Percentiles rank a stretch among this genome's conserved stretches.
phyloP scores from a whole-genome alignment of 2,329 filamentous ascomycete species.

The Exserohilum rostratum region DNA sequence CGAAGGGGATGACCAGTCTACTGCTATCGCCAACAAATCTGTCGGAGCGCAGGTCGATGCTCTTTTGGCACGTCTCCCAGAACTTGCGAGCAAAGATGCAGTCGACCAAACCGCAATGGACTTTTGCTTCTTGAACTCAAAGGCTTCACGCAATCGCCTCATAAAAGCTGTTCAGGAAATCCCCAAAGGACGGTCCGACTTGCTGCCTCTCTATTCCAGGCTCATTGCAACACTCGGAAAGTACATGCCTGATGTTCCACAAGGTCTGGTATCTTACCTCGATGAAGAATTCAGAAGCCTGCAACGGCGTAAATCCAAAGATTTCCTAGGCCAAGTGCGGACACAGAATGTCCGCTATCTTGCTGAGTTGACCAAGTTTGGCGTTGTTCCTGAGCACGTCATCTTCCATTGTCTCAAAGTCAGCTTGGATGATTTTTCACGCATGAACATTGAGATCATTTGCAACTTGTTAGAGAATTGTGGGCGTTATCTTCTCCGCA shows the following conservation, averaged over 20 bases:
- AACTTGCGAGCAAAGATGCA: constrained; percentile 86
- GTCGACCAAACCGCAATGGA: constrained; percentile 94
- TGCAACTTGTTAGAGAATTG: constrained; percentile 96
- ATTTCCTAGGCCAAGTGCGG: constrained; percentile 92
- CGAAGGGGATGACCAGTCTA: constrained; percentile 80
- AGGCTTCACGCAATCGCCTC: constrained; percentile 92
- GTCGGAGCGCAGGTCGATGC: constrained; percentile 97
- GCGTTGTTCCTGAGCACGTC: constrained; percentile 96
- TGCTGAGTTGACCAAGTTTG: constrained; percentile 96
- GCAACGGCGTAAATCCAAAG: constrained; percentile 95
- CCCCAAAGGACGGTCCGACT: constrained; percentile 89
- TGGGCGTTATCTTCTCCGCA: constrained; percentile 89
- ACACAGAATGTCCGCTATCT: constrained; percentile 97
- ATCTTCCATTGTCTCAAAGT: constrained; percentile 99
- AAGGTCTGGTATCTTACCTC: constrained; percentile 87
- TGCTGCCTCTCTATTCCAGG: constrained; percentile 89
- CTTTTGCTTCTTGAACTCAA: constrained; percentile 98
- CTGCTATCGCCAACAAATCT: constrained; percentile 95
- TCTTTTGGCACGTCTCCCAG: constrained; percentile 83
- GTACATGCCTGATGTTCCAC: constrained; percentile 93
- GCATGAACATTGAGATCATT: constrained; percentile 99
- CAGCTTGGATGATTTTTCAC: constrained; percentile 94
- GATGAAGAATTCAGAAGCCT: constrained; percentile 97
- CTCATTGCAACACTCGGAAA: constrained; percentile 90
- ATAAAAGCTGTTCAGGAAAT: constrained; percentile 93